Conservation (phyloP, 169 alveolate species). For the Theileria equi region DNA sequence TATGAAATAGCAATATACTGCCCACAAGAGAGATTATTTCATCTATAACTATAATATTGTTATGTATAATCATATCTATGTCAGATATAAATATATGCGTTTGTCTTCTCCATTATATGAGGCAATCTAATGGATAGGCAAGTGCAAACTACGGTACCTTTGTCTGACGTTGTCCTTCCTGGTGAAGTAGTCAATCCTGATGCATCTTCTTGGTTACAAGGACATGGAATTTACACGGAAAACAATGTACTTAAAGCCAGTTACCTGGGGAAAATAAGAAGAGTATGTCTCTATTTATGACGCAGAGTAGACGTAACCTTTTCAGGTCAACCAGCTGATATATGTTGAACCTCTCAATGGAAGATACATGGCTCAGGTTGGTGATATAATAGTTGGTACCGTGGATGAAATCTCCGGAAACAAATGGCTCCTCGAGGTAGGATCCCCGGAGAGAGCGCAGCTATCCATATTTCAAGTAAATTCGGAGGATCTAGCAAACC, state of each 20-base stretch:
- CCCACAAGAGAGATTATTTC: too few relatives aligned
- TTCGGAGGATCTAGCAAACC: conserved; percentile 84
- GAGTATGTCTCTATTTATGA: conserved; percentile 7
- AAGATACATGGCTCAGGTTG: conserved; percentile 77
- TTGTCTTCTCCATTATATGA: too few relatives aligned
- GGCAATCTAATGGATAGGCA: too few relatives aligned
- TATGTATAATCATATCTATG: too few relatives aligned
- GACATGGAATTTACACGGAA: conserved; percentile 56
- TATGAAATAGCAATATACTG: too few relatives aligned
- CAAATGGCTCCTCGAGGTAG: conserved; percentile 88
- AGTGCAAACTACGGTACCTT: too few relatives aligned
- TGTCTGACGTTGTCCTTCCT: conserved; percentile 31
- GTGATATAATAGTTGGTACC: conserved; percentile 82
- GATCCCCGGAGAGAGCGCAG: conserved; percentile 83
- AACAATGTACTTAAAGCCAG: conserved; percentile 27
- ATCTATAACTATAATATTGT: too few relatives aligned
- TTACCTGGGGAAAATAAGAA: conserved; percentile 30
- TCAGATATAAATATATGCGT: too few relatives aligned
- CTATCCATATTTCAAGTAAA: conserved; percentile 86
- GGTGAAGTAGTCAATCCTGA: conserved; percentile 45
- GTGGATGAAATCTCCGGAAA: conserved; percentile 75
- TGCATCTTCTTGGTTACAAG: conserved; percentile 48
- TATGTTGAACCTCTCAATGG: conserved; percentile 83
- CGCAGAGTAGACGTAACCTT: not conserved
- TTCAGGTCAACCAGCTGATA: conserved; percentile 75